Evolutionary conservation across 2,329 filamentous ascomycete species (phyloP), one percentile per base, ranked within the genome.

Genomic region (Didymellaceae sp.): DNA sequence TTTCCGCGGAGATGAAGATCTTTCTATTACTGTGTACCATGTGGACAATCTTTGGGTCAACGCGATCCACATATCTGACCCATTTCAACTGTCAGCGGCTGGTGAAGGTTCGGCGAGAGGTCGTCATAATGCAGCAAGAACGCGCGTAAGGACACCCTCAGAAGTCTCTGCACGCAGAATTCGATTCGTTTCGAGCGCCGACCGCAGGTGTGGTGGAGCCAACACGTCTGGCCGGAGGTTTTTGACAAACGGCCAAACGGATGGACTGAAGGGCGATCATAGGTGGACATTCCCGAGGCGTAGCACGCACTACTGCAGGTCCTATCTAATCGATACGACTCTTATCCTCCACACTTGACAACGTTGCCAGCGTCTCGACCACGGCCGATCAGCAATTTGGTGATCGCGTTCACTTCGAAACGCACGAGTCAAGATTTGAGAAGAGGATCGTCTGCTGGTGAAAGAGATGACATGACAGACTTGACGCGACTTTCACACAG

Each of bases 311-410:
- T 54, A 54, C 55, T 40, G 40, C 50, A 58, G 48, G 52, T 41
- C 54, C 54, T 56, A 61, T 59, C 55, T 58, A 58, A 61, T 61
- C 58, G 59, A 61, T 58, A 62, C 42, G 50, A 54, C 26, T 28
- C 41, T 56, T 59, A 55, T 59, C 54, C 57, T 53, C 52, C 45
- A 46, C 45, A 53, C 39, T 45, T 30, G 6, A 25, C 24, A 30
- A 18, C 16, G n/a, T 24, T 31, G 24, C 17, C 21, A 21, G 22
- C 32, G 25, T 42, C 25, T 42, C 25, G 20, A 51, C 25, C 25
- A 37, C 31, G 17, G 42, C 17, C 31, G 37, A 45, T 42, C 31
- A 31, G 32, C 8, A 20, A 34, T 14, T 14, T 13, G 20, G 31
- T 31, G 31, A 37, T 52, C 30, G 7, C 18, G 30, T n/a, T 41